Base-by-base conservation (phyloP, 2,329 filamentous ascomycete species). In the Hypoxylon sp. region DNA sequence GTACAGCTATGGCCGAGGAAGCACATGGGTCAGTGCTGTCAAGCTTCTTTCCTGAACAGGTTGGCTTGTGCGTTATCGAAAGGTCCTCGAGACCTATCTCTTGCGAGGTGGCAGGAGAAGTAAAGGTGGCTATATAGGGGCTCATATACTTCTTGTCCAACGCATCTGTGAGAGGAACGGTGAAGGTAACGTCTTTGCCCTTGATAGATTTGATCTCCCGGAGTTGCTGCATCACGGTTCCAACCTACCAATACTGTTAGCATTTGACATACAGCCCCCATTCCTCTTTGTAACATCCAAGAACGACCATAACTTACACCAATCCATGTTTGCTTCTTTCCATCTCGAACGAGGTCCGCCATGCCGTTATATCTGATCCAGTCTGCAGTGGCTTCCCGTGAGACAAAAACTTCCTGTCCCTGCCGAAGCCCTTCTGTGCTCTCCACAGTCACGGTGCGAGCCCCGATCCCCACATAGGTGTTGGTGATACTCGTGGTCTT, bases 291-390 rank as follows among this genome's bases (percentile, higher is more conserved):
- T n/a, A n/a, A n/a, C n/a, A n/a, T n/a, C n/a, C n/a, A n/a, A n/a
- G 4, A 41, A 21, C 18, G n/a, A 13, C 38, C 9, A 13, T 23
- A 10, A 41, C 38, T 7, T 13, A 41, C 38, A 18, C 24, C 13
- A 4, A 41, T 23, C 38, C 38, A 41, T 23, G 38, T 41, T 20
- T 41, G 38, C 7, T 3, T 23, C 35, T 27, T 31, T 20, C n/a
- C 10, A 31, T 10, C 7, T 23, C 24, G 35, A 24, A n/a, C 23
- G 15, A 49, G 47, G 11, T 49, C 47, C 2, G 47, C 35, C 47
- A 49, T 49, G 9, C 47, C 47, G 15, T 49, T 29, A 13, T 42
- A 29, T 17, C 47, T 49, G 26, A 49, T 41, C 47, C 47, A 49
- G 17, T 49, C 23, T n/a, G 47, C 47, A 15, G 47, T 40, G 24